Evolutionary conservation across 164 flowering plant genomes (phyloP).

Genomic region (Litsea cubeba): DNA sequence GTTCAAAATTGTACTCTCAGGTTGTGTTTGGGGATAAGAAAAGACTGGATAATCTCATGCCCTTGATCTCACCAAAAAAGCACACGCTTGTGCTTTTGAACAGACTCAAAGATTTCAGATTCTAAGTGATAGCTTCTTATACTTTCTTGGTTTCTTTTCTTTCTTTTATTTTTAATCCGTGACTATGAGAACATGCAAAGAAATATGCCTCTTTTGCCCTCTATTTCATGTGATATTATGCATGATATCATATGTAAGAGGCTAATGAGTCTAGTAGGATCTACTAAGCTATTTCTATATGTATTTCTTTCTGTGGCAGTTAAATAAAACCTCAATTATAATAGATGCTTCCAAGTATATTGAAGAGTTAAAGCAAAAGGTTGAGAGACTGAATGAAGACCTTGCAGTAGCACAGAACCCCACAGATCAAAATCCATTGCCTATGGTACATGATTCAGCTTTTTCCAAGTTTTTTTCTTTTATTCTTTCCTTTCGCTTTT

Average conservation of each 20-base stretch:
- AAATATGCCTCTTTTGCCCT: too few species aligned
- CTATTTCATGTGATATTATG: not conserved
- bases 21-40: too few species aligned
- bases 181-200: too few species aligned
- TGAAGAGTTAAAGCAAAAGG: slow-evolving; percentile 67
- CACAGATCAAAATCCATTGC: slow-evolving; percentile 22
- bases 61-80: too few species aligned
- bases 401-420: slow-evolving; percentile 31
- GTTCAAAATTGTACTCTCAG: too few species aligned
- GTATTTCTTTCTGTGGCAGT: slow-evolving; percentile 31
- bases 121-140: too few species aligned
- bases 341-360: slow-evolving; percentile 82
- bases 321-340: slow-evolving; percentile 60
- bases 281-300: not conserved
- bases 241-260: not conserved
- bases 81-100: too few species aligned
- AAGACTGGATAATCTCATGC: too few species aligned
- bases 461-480: not conserved
- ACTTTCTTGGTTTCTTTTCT: too few species aligned
- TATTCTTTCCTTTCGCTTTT: not conserved
- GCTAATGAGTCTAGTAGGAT: not conserved
- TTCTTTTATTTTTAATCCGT: too few species aligned
- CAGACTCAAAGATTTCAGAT: too few species aligned
- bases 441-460: slow-evolving; percentile 29
- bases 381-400: slow-evolving; percentile 66